Evolutionary conservation across 2,329 filamentous ascomycete species (phyloP), one percentile per base, ranked within the genome.

Genomic region (Arthrobotrys entomopaga): DNA sequence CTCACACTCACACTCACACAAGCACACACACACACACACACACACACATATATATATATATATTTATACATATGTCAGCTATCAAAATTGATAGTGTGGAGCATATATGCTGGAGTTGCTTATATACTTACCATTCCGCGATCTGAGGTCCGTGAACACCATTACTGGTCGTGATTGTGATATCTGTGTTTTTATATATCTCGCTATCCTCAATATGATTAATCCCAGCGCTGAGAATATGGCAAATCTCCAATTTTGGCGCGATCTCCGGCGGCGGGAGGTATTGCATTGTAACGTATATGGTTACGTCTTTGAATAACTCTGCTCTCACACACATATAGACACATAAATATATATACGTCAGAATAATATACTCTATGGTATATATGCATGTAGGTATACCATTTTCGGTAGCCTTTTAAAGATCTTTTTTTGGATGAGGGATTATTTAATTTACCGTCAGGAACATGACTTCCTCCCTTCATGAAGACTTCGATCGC

Each of bases 91-190:
- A n/a, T n/a, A n/a, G n/a, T n/a, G n/a, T n/a, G n/a, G 6, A 29
- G 26, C 7, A 34, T 34, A 34, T 34, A 34, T 34, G 29, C 10
- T 13, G 34, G n/a, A 10, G 20, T 15, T 38, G 7, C 3, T 7
- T 20, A 66, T 40, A 8, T 46, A 16, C 57, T n/a, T 76, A 60
- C 63, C 77, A 76, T 60, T 78, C 76, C 6, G 77, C 66, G 59
- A 77, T 77, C 48, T 78, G 76, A 7, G 77, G 77, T 0, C 85
- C 85, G 46, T 87, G 85, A n/a, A 88, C 84, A 0, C 86, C 86
- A 69, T 86, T 88, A 0, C 85, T 85, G 0, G 86, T 86, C 50
- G 83, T 85, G 73, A 88, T 86, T 0, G 80, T 78, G 6, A 87
- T 80, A 56, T 86, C 81, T 0, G 83, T 86, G 20, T 86, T 84